These are phyloP conservation scores for Linnemannia zychae DNA, from an alignment of 192 early-diverging fungal species.

Conservation along the genomic window DNA sequence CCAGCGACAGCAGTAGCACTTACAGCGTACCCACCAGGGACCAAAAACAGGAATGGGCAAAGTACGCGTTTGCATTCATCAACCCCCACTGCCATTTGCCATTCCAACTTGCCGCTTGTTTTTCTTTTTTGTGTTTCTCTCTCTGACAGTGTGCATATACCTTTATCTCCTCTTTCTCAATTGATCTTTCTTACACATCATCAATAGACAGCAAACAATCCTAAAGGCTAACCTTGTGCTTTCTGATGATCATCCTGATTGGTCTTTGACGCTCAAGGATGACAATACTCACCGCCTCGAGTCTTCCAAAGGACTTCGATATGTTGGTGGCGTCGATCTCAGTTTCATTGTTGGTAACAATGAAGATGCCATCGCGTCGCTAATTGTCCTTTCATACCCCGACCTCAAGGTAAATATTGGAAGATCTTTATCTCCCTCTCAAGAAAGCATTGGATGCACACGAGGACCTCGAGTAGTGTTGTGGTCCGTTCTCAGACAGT, in stretches of 20 bases:
- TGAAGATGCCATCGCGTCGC: slow-evolving; percentile 77
- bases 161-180: background rate
- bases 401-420: slow-evolving; percentile 59
- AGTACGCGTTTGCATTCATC: slow-evolving; percentile 13
- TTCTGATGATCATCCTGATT: slow-evolving; percentile 36
- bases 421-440: too few species aligned
- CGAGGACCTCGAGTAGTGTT: background rate
- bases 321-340: slow-evolving; percentile 83
- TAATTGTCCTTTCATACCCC: slow-evolving; percentile 81
- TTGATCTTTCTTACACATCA: background rate
- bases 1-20: background rate
- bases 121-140: background rate
- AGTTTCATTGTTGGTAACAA: slow-evolving; percentile 72
- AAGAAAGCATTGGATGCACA: too few species aligned
- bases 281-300: slow-evolving; percentile 8
- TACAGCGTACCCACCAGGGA: slow-evolving; percentile 33
- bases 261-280: slow-evolving; percentile 27
- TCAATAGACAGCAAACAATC: slow-evolving; percentile 32
- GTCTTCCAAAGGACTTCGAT: slow-evolving; percentile 50
- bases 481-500: too few species aligned
- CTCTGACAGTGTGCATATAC: background rate
- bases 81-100: background rate
- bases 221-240: slow-evolving; percentile 32
- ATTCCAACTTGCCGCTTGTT: too few species aligned
- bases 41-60: slow-evolving; percentile 52